Evolutionary conservation across 345 rosid species (phyloP).

Genomic region (Citrus trifoliata): DNA sequence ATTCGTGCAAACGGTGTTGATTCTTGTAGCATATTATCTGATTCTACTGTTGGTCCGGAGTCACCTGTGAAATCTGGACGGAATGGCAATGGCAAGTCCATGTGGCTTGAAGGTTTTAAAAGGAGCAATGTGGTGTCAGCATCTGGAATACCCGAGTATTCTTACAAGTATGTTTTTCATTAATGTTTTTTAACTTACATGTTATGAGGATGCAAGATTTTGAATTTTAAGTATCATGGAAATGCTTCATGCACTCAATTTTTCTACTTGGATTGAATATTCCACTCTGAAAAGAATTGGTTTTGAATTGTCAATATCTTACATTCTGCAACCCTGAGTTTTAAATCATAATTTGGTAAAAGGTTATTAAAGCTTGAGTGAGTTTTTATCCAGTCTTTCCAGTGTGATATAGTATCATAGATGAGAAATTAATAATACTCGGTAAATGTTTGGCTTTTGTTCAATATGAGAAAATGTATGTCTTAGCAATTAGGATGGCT

Average conservation of each 20-base stretch:
- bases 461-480: background rate
- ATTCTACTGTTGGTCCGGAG: constrained; percentile 78
- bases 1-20: constrained; percentile 79
- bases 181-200: background rate
- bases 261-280: background rate
- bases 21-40: constrained; percentile 69
- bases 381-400: background rate
- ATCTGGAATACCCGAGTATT: constrained; percentile 93
- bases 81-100: constrained; percentile 58
- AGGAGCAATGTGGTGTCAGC: constrained; percentile 53
- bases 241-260: background rate
- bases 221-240: background rate
- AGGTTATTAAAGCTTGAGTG: background rate
- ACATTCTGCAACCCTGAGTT: background rate
- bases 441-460: background rate
- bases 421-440: background rate
- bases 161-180: constrained; percentile 64
- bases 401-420: background rate
- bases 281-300: background rate
- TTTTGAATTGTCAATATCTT: background rate
- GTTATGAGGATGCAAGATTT: background rate
- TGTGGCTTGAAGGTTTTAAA: constrained; percentile 82
- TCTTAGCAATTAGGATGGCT: background rate
- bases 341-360: background rate
- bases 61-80: constrained; percentile 76